Evolutionary conservation across 495 filamentous ascomycete genomes (phyloP).

Genomic region (Penicillium odoratum): DNA sequence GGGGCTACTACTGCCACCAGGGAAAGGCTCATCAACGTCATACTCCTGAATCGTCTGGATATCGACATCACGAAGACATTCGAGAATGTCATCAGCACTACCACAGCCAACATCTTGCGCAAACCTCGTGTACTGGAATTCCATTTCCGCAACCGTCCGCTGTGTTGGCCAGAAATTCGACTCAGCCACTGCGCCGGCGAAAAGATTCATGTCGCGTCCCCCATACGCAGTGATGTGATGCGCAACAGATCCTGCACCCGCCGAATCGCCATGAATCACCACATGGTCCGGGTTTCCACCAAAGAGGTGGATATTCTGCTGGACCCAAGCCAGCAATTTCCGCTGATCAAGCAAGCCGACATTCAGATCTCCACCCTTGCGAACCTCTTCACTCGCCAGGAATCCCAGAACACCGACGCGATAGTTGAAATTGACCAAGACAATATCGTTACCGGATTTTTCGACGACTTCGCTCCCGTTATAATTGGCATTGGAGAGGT

Average conservation of each 20-base stretch:
- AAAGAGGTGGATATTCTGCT: constrained; percentile 57
- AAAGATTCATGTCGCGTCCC: constrained; percentile 52
- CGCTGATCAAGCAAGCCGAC: constrained; percentile 66
- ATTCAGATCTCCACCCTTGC: constrained; percentile 54
- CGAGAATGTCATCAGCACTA: constrained; percentile 38
- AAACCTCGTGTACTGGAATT: constrained; percentile 62
- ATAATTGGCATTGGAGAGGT: constrained; percentile 61
- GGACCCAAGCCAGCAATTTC: constrained; percentile 62
- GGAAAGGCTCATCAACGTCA: constrained; percentile 52
- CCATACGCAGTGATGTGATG: constrained; percentile 64
- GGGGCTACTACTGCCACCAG: constrained; percentile 41
- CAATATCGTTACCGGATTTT: constrained; percentile 50
- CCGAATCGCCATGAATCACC: constrained; percentile 66
- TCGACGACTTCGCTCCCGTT: constrained; percentile 60
- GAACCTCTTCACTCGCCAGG: constrained; percentile 60
- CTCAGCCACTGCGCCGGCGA: constrained; percentile 60
- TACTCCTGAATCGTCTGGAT: constrained; percentile 49
- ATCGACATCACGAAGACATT: constrained; percentile 56
- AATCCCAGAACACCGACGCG: constrained; percentile 73
- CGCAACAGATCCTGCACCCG: constrained; percentile 64
- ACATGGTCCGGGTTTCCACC: constrained; percentile 70
- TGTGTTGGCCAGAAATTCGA: constrained; percentile 62
- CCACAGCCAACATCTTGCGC: constrained; percentile 51
- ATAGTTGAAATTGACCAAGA: constrained; percentile 76
- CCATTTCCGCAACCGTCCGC: constrained; percentile 55